phyloP scores from a whole-genome alignment of 257 asterid genomes.

The Solanum bulbocastanum region DNA sequence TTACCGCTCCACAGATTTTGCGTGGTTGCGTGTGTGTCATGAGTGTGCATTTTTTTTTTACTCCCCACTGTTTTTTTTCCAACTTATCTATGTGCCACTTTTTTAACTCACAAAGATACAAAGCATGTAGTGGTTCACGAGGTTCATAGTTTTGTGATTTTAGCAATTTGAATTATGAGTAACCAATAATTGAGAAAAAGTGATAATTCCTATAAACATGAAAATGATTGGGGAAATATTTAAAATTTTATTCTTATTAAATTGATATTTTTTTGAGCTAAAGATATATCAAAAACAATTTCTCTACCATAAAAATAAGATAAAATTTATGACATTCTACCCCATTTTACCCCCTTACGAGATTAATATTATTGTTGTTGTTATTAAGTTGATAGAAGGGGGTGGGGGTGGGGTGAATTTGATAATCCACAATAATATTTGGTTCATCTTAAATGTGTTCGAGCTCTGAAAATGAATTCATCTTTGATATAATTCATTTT shows the following conservation, averaged over 20 bases:
- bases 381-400: not conserved
- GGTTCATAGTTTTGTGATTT: not conserved
- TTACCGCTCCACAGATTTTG: not conserved
- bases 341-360: not conserved
- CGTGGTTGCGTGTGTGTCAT: not conserved
- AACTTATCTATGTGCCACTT: not conserved
- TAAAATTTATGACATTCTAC: not conserved
- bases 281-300: rapidly evolving
- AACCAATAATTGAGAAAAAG: not conserved
- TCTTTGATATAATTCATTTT: too few species aligned
- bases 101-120: not conserved
- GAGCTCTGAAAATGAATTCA: not conserved
- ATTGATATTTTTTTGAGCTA: too few species aligned
- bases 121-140: not conserved
- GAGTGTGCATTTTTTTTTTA: not conserved
- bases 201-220: not conserved
- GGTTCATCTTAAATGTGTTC: not conserved
- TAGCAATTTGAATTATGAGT: not conserved
- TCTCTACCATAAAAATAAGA: not conserved
- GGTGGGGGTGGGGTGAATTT: not conserved
- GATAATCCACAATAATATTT: not conserved
- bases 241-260: not conserved
- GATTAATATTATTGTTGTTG: not conserved
- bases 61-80: not conserved
- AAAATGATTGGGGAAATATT: not conserved